These are phyloP conservation scores for Umbelopsis sp. DNA, from an alignment of 371 early-diverging fungal species.

Conservation along the genomic window DNA sequence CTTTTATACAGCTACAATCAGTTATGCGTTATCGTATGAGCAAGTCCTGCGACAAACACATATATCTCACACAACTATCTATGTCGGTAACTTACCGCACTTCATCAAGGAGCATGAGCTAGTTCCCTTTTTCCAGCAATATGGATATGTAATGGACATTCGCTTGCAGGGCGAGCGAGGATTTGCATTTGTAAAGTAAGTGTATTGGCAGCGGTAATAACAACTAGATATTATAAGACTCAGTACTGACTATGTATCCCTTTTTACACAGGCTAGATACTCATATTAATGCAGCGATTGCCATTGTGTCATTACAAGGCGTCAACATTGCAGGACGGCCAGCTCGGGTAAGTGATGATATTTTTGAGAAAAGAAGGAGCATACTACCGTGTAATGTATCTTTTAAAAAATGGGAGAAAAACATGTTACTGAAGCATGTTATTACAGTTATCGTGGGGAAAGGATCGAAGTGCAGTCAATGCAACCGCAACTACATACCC, in stretches of 20 bases:
- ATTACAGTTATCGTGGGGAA: conserved; percentile 7
- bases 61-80: conserved; percentile 82
- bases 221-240: too few species aligned
- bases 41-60: conserved; percentile 73
- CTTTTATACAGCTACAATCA: conserved; percentile 23
- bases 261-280: conserved; percentile 70
- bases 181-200: conserved; percentile 86
- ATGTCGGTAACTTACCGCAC: conserved; percentile 82
- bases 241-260: background rate
- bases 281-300: conserved; percentile 87
- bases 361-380: background rate
- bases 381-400: background rate
- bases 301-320: conserved; percentile 82
- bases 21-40: conserved; percentile 58
- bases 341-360: background rate
- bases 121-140: conserved; percentile 72
- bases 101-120: conserved; percentile 78
- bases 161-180: conserved; percentile 90
- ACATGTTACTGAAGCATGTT: background rate
- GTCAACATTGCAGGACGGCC: conserved; percentile 73
- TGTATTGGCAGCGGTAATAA: background rate
- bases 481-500: background rate
- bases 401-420: background rate
- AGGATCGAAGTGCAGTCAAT: conserved; percentile 9
- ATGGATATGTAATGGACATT: conserved; percentile 78